Conservation (phyloP, 495 filamentous ascomycete genomes). For the Aspergillus egyptiacus region DNA sequence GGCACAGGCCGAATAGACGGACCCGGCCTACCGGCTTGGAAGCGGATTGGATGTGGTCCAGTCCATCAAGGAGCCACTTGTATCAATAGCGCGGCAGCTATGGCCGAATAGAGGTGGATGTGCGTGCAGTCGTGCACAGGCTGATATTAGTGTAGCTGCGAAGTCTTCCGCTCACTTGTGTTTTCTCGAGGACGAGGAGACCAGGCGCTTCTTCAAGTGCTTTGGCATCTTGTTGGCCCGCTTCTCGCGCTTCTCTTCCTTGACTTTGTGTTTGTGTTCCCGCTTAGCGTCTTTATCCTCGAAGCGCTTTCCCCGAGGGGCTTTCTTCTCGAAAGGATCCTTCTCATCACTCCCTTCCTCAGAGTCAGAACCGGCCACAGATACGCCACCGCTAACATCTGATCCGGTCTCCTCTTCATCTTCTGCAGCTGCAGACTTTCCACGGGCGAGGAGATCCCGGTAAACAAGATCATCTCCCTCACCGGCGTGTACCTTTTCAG, state of each 20-base stretch:
- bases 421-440: slow-evolving; percentile 40
- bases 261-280: slow-evolving; percentile 82
- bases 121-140: neutral
- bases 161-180: slow-evolving; percentile 41
- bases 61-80: neutral
- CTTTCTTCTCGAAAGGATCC: slow-evolving; percentile 55
- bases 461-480: slow-evolving; percentile 72
- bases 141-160: no score
- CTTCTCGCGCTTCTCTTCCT: slow-evolving; percentile 89
- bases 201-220: slow-evolving; percentile 69
- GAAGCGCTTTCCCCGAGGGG: slow-evolving; percentile 80
- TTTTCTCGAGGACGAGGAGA: slow-evolving; percentile 38
- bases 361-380: slow-evolving; percentile 39
- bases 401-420: slow-evolving; percentile 37
- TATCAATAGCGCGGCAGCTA: no score
- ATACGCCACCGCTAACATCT: slow-evolving; percentile 45
- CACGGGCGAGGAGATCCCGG: slow-evolving; percentile 67
- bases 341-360: slow-evolving; percentile 42
- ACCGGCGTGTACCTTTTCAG: slow-evolving; percentile 65
- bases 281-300: slow-evolving; percentile 87
- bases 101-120: neutral
- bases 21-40: neutral
- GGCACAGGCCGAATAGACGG: neutral
- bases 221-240: slow-evolving; percentile 94
- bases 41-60: neutral